Base-by-base conservation (phyloP, 495 filamentous ascomycete genomes). In the Chaetomidium leptoderma region DNA sequence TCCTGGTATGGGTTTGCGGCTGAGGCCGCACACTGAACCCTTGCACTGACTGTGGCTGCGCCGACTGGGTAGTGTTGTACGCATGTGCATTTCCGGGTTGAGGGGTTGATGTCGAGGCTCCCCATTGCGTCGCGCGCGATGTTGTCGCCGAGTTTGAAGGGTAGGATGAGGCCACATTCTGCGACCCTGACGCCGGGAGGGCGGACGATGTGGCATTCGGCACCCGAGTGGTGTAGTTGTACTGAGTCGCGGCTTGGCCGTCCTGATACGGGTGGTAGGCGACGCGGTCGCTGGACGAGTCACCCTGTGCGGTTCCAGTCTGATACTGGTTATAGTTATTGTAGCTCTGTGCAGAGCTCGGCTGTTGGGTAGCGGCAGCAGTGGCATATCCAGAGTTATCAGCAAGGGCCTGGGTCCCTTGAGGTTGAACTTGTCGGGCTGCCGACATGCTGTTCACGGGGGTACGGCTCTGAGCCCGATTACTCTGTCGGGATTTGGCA, bases 1-100 rank as follows among this genome's bases (percentile, higher is more conserved):
- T 62, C 46, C 65, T 60, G 5, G 59, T 53, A 43, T 67, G 61
- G 6, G 57, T 14, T 19, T 51, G 51, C 10, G 60, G 44, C 24
- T 64, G 64, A 16, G 68, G 64, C 21, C 64, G 59, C 27, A 71
- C 58, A 26, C 53, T 65, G 33, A 70, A 66, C 14, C 59, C 57
- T 23, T 68, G 66, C 14, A 68, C 46, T 2, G 63, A 50, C 19
- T 63, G 54, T 2, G 68, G 63, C 24, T 56, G 62, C 11, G 63
- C 26, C 3, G 66, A 36, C 23, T 62, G 57, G 6, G 61, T 64
- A 29, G 37, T 24, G 24, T 52, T 63, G 51, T 69, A 69, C 3
- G 60, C 60, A 14, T 53, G 62, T 1, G 63, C 16, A 59, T 53
- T 64, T 10, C 63, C 53, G 1, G 61, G 21, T n/a, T 64, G 65